Evolutionary conservation across 2,329 filamentous ascomycete species (phyloP).

Genomic region (Cercospora janseana): DNA sequence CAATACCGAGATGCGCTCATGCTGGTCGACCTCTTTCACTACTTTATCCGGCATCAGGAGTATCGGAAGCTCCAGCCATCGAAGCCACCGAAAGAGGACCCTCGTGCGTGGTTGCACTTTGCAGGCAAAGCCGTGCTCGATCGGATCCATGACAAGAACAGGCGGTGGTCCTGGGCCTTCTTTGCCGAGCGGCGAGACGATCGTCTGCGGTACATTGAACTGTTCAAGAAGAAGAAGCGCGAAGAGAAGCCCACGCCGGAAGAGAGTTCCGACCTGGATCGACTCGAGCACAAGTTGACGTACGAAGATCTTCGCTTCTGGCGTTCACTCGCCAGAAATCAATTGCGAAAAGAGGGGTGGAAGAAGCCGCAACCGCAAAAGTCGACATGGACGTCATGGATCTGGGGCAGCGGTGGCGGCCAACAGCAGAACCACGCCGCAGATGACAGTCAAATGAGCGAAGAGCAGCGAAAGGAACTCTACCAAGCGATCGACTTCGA

Average conservation of each 20-base stretch:
- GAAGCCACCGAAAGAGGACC: constrained; percentile 80
- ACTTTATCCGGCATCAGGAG: constrained; percentile 95
- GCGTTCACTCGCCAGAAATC: constrained; percentile 88
- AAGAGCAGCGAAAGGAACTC: constrained; percentile 92
- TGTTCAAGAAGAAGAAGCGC: constrained; percentile 90
- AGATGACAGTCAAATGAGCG: constrained; percentile 84
- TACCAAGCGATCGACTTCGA: constrained; percentile 99
- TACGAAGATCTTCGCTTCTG: constrained; percentile 98
- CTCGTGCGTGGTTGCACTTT: constrained; percentile 87
- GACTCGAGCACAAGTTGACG: constrained; percentile 79
- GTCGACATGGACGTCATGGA: constrained; percentile 88
- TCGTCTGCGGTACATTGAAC: constrained; percentile 79
- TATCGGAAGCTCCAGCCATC: constrained; percentile 92
- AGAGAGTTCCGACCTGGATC: constrained; percentile 70
- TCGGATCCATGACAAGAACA: constrained; percentile 93
- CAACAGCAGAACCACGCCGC: constrained; percentile 60
- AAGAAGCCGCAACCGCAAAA: constrained; percentile 67
- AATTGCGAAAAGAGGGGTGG: constrained; percentile 91
- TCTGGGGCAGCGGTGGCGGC: constrained; percentile 66
- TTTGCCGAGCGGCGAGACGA: constrained; percentile 91
- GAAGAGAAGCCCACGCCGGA: constrained; percentile 65
- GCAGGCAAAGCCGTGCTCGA: constrained; percentile 83
- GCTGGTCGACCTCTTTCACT: constrained; percentile 98
- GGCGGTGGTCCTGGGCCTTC: constrained; percentile 92
- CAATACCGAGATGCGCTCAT: constrained; percentile 97